These are phyloP conservation scores for Tardiomyces blankii DNA, from an alignment of 1,139 yeast genomes.

Conservation along the genomic window DNA sequence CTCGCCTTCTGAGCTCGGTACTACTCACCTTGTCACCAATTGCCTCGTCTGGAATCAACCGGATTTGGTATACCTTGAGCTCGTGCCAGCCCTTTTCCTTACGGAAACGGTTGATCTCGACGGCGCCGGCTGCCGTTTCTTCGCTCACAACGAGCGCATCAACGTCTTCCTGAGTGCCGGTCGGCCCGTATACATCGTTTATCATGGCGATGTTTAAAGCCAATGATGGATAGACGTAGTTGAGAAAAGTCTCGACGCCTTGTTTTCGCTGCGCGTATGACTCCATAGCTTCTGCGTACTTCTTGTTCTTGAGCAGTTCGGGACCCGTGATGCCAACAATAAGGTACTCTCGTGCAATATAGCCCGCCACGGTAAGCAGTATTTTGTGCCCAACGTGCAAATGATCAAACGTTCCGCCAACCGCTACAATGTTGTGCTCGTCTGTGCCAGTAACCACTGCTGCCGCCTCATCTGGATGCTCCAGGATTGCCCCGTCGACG, in stretches of 20 bases:
- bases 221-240: constrained; percentile 35
- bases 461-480: constrained; percentile 1
- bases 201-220: constrained; percentile 43
- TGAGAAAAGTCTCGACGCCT: constrained; percentile 39
- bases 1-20: constrained; percentile 39
- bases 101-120: constrained; percentile 55
- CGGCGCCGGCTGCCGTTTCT: constrained; percentile 74
- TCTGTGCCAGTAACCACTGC: constrained; percentile 7
- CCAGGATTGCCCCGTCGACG: constrained; percentile 4
- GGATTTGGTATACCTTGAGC: constrained; percentile 49
- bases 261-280: constrained; percentile 41
- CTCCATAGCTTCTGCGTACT: constrained; percentile 57
- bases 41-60: constrained; percentile 45
- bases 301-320: constrained; percentile 62
- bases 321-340: constrained; percentile 82
- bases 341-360: constrained; percentile 40
- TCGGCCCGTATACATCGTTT: constrained; percentile 89
- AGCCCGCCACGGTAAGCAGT: constrained; percentile 62
- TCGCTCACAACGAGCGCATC: constrained; percentile 72
- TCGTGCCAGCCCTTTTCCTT: constrained; percentile 40
- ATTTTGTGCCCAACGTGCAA: constrained; percentile 93
- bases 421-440: constrained; percentile 35
- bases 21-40: constrained; percentile 73
- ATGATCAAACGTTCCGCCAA: constrained; percentile 97
- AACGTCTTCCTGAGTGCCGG: constrained; percentile 65